Evolutionary conservation across 2,329 filamentous ascomycete species (phyloP).

Genomic region (Microdochium bolleyi): DNA sequence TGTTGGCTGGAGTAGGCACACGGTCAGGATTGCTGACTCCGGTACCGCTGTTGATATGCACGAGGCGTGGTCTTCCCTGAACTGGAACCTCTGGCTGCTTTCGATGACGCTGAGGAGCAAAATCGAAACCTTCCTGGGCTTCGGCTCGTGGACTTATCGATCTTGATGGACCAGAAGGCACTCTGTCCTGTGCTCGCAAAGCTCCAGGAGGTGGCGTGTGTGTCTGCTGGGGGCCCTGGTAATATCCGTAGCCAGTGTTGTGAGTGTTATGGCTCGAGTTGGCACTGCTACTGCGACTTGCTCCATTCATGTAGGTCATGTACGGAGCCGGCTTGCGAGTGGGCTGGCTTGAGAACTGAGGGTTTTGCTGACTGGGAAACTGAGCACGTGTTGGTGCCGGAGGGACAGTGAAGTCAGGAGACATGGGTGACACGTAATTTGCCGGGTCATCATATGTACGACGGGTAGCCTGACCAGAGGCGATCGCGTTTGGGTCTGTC

Average conservation of each 20-base stretch:
- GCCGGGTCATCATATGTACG: background rate
- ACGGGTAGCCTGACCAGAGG: background rate
- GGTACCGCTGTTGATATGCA: background rate
- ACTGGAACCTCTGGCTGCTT: background rate
- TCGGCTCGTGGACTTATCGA: background rate
- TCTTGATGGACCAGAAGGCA: background rate
- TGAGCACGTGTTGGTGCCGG: background rate
- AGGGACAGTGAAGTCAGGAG: background rate
- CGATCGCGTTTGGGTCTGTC: background rate
- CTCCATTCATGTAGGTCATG: background rate
- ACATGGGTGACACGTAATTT: background rate
- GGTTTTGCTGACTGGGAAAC: too few relatives aligned
- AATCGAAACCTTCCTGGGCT: background rate
- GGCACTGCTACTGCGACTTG: background rate
- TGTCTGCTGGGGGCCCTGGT: background rate
- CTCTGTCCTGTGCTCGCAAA: background rate
- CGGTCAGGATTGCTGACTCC: background rate
- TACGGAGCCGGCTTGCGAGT: background rate
- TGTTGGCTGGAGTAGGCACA: background rate
- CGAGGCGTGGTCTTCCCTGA: background rate
- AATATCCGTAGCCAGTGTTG: background rate
- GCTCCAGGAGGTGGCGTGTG: background rate
- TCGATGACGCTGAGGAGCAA: background rate
- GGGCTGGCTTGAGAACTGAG: background rate
- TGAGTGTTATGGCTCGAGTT: background rate